Evolutionary conservation across 2,329 filamentous ascomycete genomes (phyloP), one percentile per base, ranked within the genome.

Genomic region (Claviceps maximensis): DNA sequence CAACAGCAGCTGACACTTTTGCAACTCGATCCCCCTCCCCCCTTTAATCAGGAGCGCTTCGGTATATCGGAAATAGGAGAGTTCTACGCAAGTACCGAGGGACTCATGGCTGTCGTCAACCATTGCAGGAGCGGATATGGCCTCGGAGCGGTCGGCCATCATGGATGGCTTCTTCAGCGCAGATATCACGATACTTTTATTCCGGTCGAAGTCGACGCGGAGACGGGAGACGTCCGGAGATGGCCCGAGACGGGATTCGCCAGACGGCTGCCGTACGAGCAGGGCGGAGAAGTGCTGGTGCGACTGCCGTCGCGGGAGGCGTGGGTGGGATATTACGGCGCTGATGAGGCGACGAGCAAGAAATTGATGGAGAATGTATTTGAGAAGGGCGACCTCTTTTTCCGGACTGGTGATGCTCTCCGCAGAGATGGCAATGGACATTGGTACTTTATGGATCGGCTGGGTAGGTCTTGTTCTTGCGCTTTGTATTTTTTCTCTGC

Each of bases 401-500:
- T 83, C 62, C 75, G 84, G 4, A 80, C 78, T 0, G 85, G 85
- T 4, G 85, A 89, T 63, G 77, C 84, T 0, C 63, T 88, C 41
- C 69, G 80, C 3, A 72, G 78, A 21, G 78, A 83, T 56, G 57
- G 58, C 2, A 82, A 88, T 51, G 84, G 84, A 0, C 71, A 81
- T 10, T 83, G 81, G 78, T 87, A 76, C 67, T 89, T 88, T 65
- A 66, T 83, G 40, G 85, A 89, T 50, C 54, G 61, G 23, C 53
- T 58, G 5, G 52, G 53, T 55, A 3, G 17, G 49, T 54, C 3
- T 36, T 40, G 2, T 40, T n/a, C 3, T 40, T 40, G 2, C 8
- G 4, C 9, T 40, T 40, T n/a, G 4, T 40, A 2, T n/a, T n/a
- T 40, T 40, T 40, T 40, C n/a, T n/a, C n/a, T n/a, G n/a, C n/a